phyloP scores from a whole-genome alignment of 768 basidiomycete species.

The Hydnomerulius pinastri region DNA sequence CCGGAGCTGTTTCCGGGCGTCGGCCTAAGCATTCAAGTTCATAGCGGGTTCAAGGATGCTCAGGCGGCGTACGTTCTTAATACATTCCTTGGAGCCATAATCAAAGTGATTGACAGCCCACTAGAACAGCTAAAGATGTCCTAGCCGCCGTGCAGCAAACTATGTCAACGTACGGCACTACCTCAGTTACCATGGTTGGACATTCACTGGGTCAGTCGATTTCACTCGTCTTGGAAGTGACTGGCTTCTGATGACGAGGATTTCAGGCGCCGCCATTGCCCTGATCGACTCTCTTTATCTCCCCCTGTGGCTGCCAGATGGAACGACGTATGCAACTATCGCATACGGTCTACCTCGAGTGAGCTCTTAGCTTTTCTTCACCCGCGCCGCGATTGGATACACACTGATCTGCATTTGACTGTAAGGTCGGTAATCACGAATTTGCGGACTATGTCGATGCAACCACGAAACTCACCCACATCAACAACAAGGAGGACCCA shows the following conservation, averaged over 20 bases:
- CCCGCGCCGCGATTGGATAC: background rate
- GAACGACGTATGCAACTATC: conserved; percentile 34
- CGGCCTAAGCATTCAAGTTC: conserved; percentile 39
- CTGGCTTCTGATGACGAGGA: background rate
- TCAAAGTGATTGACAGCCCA: background rate
- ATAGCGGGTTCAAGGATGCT: conserved; percentile 44
- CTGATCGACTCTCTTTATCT: conserved; percentile 46
- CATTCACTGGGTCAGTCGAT: conserved; percentile 40
- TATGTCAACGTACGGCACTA: conserved; percentile 35
- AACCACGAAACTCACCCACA: conserved; percentile 29
- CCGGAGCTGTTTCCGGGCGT: conserved; percentile 46
- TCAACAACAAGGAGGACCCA: conserved; percentile 42
- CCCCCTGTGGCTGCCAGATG: conserved; percentile 35
- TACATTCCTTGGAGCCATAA: background rate
- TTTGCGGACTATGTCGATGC: conserved; percentile 46
- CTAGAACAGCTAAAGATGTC: conserved; percentile 41
- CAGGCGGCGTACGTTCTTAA: conserved; percentile 40
- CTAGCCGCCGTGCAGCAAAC: conserved; percentile 42
- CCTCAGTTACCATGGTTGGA: conserved; percentile 42
- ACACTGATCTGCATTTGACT: background rate
- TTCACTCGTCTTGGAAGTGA: background rate
- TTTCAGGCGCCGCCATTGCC: conserved; percentile 41
- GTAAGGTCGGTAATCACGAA: conserved; percentile 41
- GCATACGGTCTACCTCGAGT: conserved; percentile 46
- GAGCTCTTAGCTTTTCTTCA: conserved; percentile 1